Evolutionary conservation across 2,329 filamentous ascomycete species (phyloP), one percentile per base, ranked within the genome.

Genomic region (Ophiostoma sp.): DNA sequence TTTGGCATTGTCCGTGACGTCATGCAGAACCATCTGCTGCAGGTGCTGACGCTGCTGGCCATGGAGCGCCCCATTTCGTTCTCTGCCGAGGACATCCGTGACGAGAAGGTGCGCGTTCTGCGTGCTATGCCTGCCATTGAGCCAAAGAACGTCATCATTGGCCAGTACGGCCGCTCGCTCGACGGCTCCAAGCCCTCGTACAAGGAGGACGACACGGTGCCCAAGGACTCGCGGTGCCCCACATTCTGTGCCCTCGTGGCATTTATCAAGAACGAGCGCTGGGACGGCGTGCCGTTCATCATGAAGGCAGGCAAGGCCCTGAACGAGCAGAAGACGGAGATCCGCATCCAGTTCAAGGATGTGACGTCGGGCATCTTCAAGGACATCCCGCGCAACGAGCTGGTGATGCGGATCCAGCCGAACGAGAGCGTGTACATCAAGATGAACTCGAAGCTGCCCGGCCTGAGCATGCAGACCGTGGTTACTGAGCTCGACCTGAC

Each of bases 351-450:
- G 80, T 99, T 97, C 89, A 97, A 97, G 85, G 95, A 99, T 78
- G 95, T 99, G 73, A 98, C 95, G 36, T 97, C 93, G 65, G 95
- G 96, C 74, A 99, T 99, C 80, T 99, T 99, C 84, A 98, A 98
- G 86, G 94, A 99, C 78, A 99, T 99, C 77, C 96, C 95, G 70
- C 90, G 96, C 74, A 99, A 99, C 83, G 95, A 99, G 83, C 90
- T 99, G 73, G 95, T 99, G 76, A 97, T 99, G 83, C 93, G 95
- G 74, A 96, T 99, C 73, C 95, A 99, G 84, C 95, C 95, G 75
- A 99, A 99, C 83, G 95, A 99, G 85, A 96, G 92, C 78, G 93
- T 99, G 74, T 99, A 99, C 83, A 96, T 98, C 81, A 99, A 99
- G 88, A 99, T 99, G 95, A 99, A 99, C 89, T 98, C 94, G 42